A percentile compares a stretch with the other conserved stretches of the same genome.
phyloP scores from a whole-genome alignment of 768 basidiomycete species.

The Amanita jacksonii region DNA sequence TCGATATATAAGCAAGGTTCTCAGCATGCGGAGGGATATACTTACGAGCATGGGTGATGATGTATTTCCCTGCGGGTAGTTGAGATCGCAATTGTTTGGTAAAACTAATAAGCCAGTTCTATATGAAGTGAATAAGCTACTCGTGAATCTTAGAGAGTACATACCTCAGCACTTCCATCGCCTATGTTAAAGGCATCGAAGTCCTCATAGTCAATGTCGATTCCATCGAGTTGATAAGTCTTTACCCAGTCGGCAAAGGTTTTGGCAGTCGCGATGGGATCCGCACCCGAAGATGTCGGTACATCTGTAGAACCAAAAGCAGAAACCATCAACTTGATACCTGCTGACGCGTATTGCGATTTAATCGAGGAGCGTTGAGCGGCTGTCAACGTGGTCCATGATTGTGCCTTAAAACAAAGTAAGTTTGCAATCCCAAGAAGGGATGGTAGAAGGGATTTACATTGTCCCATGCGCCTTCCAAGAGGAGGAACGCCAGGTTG shows the following conservation, averaged over 20 bases:
- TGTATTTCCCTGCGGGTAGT: slow-evolving; percentile 39
- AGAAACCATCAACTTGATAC: slow-evolving; percentile 51
- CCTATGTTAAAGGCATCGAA: slow-evolving; percentile 49
- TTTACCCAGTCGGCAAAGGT: slow-evolving; percentile 59
- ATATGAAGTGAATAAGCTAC: background rate
- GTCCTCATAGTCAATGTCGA: slow-evolving; percentile 73
- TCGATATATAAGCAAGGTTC: background rate
- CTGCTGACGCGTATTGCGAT: slow-evolving; percentile 45
- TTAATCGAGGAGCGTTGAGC: slow-evolving; percentile 27
- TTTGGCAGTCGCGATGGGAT: slow-evolving; percentile 53
- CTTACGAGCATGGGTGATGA: slow-evolving; percentile 49
- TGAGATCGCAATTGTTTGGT: slow-evolving; percentile 38
- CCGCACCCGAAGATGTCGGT: slow-evolving; percentile 47
- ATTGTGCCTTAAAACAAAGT: background rate
- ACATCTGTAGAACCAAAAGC: slow-evolving; percentile 49
- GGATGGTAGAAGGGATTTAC: slow-evolving; percentile 11
- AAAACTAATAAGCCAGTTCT: slow-evolving; percentile 44
- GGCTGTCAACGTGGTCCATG: slow-evolving; percentile 3
- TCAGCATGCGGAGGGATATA: background rate
- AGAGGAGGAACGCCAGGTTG: slow-evolving; percentile 44
- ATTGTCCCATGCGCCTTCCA: slow-evolving; percentile 50
- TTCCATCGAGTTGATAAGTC: slow-evolving; percentile 54
- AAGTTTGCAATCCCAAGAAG: background rate
- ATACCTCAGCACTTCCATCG: slow-evolving; percentile 43
- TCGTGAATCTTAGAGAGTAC: background rate